Base-by-base conservation (phyloP, 176 grass and related monocot species). In the Cenchrus fungigraminus region DNA sequence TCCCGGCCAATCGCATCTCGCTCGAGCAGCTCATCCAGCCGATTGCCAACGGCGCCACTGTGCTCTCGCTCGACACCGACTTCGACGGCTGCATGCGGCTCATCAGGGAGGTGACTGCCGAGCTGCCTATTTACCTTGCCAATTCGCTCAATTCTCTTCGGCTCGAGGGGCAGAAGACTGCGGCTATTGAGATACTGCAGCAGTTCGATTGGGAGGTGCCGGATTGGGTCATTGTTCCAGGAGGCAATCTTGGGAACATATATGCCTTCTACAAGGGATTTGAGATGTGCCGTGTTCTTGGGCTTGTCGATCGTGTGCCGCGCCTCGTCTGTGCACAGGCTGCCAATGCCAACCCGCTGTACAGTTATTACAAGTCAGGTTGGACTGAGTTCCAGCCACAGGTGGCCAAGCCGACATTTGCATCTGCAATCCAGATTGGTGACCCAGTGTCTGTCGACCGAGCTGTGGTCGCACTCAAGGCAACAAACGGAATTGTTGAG, bases 131-230 rank as follows among this genome's bases (percentile, higher is more conserved):
- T 54, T 95, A 95, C 83, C 91, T 98, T 6, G 96, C 93, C 52
- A 98, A 98, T 47, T 98, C 96, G 0, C 91, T 98, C 34, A 98
- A 98, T 50, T 98, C 93, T 0, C 93, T 98, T 1, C 85, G 93
- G 19, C 93, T 98, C 0, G 96, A 98, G 83, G 96, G 96, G 31
- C 91, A 98, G 87, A 98, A 98, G 90, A 94, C 96, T 0, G 91
- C 93, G 0, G 96, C 93, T n/a, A 93, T 98, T 79, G 96, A 98
- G 89, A 98, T 98, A 49, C 85, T 95, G 57, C 96, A 95, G 79
- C 93, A 98, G 78, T 98, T 98, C 22, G 94, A 99, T 45, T 99
- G 97, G 97, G 91, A 99, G 88, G 97, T 99, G 62, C 97, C 97
- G 0, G 93, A 98, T 79, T 95, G 93, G 96, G 84, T 98, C 53